phyloP scores from a whole-genome alignment of 805 yeast genomes.

The Pichia nanzhaoensis region DNA sequence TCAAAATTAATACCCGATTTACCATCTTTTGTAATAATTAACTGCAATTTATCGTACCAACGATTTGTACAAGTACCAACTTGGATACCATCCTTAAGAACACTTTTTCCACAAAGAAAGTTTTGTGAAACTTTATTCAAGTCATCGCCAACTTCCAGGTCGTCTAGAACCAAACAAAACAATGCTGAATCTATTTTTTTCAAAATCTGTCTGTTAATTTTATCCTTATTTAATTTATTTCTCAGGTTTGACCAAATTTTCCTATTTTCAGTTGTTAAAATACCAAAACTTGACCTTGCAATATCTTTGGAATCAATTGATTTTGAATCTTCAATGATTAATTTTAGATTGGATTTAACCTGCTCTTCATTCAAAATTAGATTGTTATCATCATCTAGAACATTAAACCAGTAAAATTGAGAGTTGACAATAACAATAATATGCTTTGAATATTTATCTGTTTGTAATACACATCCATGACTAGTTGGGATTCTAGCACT shows the following conservation, averaged over 20 bases:
- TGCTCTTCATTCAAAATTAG: constrained; percentile 70
- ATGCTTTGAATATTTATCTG: constrained; percentile 69
- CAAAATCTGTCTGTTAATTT: constrained; percentile 61
- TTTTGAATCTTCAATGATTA: constrained; percentile 70
- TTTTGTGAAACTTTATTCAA: constrained; percentile 67
- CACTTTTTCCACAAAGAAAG: constrained; percentile 81
- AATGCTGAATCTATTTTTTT: constrained; percentile 74
- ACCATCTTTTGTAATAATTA: constrained; percentile 81
- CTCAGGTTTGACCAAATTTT: constrained; percentile 80
- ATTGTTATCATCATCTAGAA: constrained; percentile 65
- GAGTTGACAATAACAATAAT: constrained; percentile 77
- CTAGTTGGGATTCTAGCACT: constrained; percentile 80
- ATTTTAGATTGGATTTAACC: constrained; percentile 63
- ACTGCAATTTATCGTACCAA: constrained; percentile 86
- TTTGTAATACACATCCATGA: constrained; percentile 79
- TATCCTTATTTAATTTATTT: constrained; percentile 37
- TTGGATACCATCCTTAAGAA: constrained; percentile 77
- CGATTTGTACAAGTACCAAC: constrained; percentile 91
- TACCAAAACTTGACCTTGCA: constrained; percentile 78
- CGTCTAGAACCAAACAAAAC: constrained; percentile 79
- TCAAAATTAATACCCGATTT: constrained; percentile 92
- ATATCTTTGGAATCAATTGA: constrained; percentile 47
- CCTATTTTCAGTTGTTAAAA: constrained; percentile 84
- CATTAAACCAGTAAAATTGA: constrained; percentile 94
- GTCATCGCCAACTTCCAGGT: constrained; percentile 54